Percentiles rank a stretch among this genome's conserved stretches.
Conservation (phyloP, 1,284 basidiomycete genomes). For the Coniferiporia sulphurascens region DNA sequence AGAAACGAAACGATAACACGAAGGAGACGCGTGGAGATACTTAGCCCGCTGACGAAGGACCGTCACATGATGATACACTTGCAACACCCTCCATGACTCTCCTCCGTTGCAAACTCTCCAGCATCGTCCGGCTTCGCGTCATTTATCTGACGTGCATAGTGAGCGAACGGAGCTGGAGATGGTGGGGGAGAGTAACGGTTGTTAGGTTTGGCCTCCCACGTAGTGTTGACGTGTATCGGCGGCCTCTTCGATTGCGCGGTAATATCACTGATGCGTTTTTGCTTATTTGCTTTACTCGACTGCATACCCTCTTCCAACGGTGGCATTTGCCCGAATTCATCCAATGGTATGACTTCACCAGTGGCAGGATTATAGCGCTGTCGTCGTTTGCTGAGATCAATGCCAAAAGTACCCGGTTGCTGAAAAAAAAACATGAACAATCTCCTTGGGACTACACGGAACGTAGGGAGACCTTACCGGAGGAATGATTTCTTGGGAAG, state of each 20-base stretch:
- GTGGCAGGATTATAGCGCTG: conserved; percentile 30
- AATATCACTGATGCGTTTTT: conserved; percentile 27
- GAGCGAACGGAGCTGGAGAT: conserved; percentile 56
- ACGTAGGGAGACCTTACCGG: conserved; percentile 43
- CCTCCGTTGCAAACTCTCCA: conserved; percentile 3
- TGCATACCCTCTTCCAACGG: background rate
- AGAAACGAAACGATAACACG: background rate
- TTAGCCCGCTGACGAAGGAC: background rate
- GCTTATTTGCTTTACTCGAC: background rate
- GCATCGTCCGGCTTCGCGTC: background rate
- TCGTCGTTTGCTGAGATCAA: conserved; percentile 61
- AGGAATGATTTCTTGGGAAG: conserved; percentile 30
- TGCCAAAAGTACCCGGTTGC: conserved; percentile 82
- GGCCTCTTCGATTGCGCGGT: conserved; percentile 27
- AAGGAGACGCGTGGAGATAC: background rate
- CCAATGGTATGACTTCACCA: conserved; percentile 52
- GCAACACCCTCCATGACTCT: conserved; percentile 14
- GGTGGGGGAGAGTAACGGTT: conserved; percentile 31
- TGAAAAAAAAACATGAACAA: conserved; percentile 25
- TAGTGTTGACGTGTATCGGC: conserved; percentile 8
- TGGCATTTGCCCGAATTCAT: conserved; percentile 49
- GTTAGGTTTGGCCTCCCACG: conserved; percentile 12
- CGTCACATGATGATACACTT: conserved; percentile 18
- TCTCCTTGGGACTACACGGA: background rate
- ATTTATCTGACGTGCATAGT: conserved; percentile 34